Evolutionary conservation across 73 alveolate genomes (phyloP), one percentile per base, ranked within the genome.

Genomic region (Tetrahymena malaccensis): DNA sequence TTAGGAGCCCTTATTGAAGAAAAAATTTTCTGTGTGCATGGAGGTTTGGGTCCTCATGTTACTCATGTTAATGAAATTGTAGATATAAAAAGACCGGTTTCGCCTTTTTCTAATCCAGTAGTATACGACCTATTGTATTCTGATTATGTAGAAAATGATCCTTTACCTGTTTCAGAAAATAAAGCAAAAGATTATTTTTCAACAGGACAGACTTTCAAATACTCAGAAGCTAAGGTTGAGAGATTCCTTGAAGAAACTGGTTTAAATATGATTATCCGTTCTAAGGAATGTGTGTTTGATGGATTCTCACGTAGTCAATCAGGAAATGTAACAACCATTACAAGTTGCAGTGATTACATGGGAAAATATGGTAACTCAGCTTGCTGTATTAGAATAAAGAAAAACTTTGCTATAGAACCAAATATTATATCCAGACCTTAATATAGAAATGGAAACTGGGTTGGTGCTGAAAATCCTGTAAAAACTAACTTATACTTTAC

Each of bases 1-100:
- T 96, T 98, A 40, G 98, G 98, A 38, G 98, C 98, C 16, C 94
- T 97, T 19, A 97, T 98, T 1, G 99, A 98, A 94, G 98, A 96
- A 55, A 95, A 97, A 34, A 98, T 97, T 10, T 95, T 98, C 34
- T 97, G 98, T 25, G 94, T 98, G 4, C 99, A 98, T 97, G 99
- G 99, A 19, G 99, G 99, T 15, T 96, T 98, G 8, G 99, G 99
- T 15, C 95, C 98, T 22, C 96, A 98, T 3, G 94, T 98, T 27
- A 94, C 98, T 7, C 96, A 94, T 43, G 96, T 97, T 33, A 98
- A 97, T 55, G 99, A 98, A 96, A 98, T 98, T 57, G 98, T 95
- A 38, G 96, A 96, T 43, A 97, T 98, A 43, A 93, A 96, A 43
- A 96, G 99, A 89, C 99, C 99, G 10, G 93, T 97, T 17, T 95